Percentiles rank a stretch among this genome's conserved stretches.
phyloP scores from a whole-genome alignment of 1,284 basidiomycete genomes.

The Irpex lacteus region DNA sequence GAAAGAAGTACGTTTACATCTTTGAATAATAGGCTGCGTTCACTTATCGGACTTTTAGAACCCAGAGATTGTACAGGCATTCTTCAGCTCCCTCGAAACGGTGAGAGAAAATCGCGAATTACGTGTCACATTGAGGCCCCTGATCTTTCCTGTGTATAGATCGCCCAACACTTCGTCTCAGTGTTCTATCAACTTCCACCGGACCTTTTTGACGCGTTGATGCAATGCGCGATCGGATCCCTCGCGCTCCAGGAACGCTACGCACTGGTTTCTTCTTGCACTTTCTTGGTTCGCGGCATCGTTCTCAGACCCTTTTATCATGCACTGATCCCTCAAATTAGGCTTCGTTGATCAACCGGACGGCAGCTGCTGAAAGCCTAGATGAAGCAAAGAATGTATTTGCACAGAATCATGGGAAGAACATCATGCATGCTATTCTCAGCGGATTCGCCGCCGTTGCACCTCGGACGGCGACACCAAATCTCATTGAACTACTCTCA shows the following conservation, averaged over 20 bases:
- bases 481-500: constrained; percentile 78
- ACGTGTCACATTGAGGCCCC: not conserved
- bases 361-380: constrained; percentile 52
- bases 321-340: constrained; percentile 8
- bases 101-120: constrained; percentile 34
- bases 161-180: constrained; percentile 71
- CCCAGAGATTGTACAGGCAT: constrained; percentile 86
- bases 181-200: constrained; percentile 68
- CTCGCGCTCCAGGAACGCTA: constrained; percentile 83
- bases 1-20: constrained; percentile 54
- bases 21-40: not conserved
- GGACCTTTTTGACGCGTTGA: constrained; percentile 65
- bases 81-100: constrained; percentile 78
- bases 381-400: constrained; percentile 47
- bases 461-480: constrained; percentile 79
- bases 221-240: constrained; percentile 70
- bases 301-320: not conserved
- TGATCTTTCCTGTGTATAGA: constrained; percentile 37
- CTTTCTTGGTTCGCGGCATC: constrained; percentile 66
- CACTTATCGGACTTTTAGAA: constrained; percentile 44
- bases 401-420: constrained; percentile 60
- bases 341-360: constrained; percentile 53
- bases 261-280: constrained; percentile 78
- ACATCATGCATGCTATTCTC: constrained; percentile 70
- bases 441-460: constrained; percentile 79